Conservation (phyloP, 176 grass and related monocot species). For the Musa itinerans region DNA sequence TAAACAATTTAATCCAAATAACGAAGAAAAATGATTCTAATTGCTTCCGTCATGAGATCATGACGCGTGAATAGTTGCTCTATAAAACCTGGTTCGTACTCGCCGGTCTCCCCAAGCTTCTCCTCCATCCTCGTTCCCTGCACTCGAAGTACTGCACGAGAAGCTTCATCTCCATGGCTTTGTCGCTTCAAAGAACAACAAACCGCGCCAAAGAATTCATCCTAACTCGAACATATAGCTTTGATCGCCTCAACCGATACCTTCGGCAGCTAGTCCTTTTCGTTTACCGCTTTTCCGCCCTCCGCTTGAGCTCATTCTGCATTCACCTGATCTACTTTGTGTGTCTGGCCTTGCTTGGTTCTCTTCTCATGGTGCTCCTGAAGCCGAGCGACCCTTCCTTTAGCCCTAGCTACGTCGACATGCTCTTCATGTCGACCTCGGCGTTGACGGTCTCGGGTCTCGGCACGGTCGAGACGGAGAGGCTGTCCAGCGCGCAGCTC, state of each 20-base stretch:
- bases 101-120: no score
- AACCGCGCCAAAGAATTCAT: not conserved
- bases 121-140: no score
- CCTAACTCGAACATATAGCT: not conserved
- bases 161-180: no score
- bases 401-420: slow-evolving; percentile 34
- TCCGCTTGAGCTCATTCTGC: slow-evolving; percentile 46
- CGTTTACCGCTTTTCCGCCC: slow-evolving; percentile 8
- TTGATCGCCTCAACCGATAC: not conserved
- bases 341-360: slow-evolving; percentile 50
- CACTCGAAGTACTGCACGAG: no score
- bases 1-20: no score
- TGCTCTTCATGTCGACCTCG: slow-evolving; percentile 60
- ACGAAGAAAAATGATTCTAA: no score
- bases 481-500: slow-evolving; percentile 51
- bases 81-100: no score
- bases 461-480: slow-evolving; percentile 58
- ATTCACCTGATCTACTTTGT: slow-evolving; percentile 57
- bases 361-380: slow-evolving; percentile 37
- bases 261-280: not conserved
- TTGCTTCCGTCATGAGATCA: no score
- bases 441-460: slow-evolving; percentile 65
- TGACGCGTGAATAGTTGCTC: no score
- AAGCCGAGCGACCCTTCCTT: slow-evolving; percentile 25
- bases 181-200: no score